Conservation (phyloP, 2,329 filamentous ascomycete species). For the Botrytis cinerea region DNA sequence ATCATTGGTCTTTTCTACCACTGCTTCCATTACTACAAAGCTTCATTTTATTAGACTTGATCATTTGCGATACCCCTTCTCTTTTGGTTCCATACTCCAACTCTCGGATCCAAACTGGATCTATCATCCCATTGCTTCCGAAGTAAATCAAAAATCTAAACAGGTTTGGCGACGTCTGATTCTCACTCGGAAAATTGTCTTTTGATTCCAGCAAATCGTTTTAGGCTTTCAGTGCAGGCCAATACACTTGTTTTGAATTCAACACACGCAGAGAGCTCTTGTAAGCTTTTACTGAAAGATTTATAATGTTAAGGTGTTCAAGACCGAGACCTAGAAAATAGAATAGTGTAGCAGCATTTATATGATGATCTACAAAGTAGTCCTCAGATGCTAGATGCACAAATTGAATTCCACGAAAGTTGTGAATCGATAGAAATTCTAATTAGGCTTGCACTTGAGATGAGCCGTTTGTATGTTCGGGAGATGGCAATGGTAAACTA, state of each 20-base stretch:
- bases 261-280: fast-evolving
- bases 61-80: background rate
- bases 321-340: background rate
- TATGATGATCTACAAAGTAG: fast-evolving
- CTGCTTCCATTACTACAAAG: background rate
- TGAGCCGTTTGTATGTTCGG: background rate
- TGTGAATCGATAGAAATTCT: background rate
- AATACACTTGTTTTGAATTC: background rate
- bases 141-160: background rate
- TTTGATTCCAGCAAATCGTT: background rate
- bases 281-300: fast-evolving
- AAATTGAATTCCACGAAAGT: fast-evolving
- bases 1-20: background rate
- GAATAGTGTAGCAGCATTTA: background rate
- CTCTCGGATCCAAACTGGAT: background rate
- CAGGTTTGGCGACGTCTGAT: background rate
- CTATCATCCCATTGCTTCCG: background rate
- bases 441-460: background rate
- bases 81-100: background rate
- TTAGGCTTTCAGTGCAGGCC: background rate
- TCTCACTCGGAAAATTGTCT: background rate
- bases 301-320: too few species aligned
- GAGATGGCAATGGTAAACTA: fast-evolving
- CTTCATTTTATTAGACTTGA: background rate
- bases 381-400: background rate